Conservation (phyloP, 768 basidiomycete species). For the Termitomyces sp. region DNA sequence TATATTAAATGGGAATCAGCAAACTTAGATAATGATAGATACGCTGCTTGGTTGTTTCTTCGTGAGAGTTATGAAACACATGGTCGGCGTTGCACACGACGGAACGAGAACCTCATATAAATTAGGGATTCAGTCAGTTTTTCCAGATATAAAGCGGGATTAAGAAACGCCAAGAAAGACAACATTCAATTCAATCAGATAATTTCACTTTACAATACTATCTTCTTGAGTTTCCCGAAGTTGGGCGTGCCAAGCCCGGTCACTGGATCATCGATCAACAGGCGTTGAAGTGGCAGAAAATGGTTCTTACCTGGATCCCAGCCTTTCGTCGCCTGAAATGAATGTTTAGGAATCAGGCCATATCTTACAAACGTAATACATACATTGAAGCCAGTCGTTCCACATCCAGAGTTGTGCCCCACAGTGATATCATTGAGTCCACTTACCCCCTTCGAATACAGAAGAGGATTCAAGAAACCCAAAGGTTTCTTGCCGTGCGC, state of each 20-base stretch:
- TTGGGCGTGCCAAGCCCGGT: constrained; percentile 56
- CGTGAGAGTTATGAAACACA: background rate
- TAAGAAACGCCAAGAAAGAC: background rate
- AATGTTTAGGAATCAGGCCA: background rate
- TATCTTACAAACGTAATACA: constrained; percentile 19
- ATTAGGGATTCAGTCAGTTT: background rate
- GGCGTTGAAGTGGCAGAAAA: background rate
- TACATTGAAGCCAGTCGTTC: constrained; percentile 64
- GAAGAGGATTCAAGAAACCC: constrained; percentile 66
- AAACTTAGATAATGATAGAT: background rate
- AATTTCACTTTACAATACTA: constrained; percentile 21
- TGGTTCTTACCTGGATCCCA: constrained; percentile 53
- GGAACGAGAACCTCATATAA: background rate
- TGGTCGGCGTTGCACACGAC: background rate
- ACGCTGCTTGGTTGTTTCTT: background rate
- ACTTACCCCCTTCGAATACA: constrained; percentile 39
- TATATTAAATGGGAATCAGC: background rate
- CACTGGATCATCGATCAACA: constrained; percentile 27
- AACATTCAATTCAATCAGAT: background rate
- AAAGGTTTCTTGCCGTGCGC: constrained; percentile 36
- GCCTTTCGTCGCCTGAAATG: constrained; percentile 41
- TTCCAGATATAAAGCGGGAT: background rate
- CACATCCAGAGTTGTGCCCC: constrained; percentile 58
- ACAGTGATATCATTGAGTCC: constrained; percentile 56
- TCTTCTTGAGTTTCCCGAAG: constrained; percentile 39